A percentile compares a stretch with the other conserved stretches of the same genome.
Conservation (phyloP, 1,139 yeast species). For the Taphrina wiesneri region DNA sequence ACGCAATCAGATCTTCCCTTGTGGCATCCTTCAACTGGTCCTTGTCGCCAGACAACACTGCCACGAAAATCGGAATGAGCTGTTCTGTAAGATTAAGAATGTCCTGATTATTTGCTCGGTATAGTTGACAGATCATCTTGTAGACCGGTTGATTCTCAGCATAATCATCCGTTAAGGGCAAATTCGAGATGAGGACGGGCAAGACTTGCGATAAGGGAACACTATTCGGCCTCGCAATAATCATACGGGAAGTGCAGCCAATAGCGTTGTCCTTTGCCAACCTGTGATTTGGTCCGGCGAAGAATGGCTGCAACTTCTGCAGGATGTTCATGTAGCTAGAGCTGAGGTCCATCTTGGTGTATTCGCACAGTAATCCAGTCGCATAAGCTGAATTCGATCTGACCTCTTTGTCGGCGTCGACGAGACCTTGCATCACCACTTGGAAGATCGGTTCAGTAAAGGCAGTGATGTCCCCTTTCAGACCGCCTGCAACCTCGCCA, state of each 20-base stretch:
- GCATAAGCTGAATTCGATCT: conserved; percentile 97
- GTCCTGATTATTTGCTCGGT: conserved; percentile 61
- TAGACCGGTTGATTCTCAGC: conserved; percentile 94
- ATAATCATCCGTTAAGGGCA: conserved; percentile 84
- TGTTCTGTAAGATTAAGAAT: conserved; percentile 62
- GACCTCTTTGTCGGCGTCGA: conserved; percentile 82
- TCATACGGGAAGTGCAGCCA: conserved; percentile 95
- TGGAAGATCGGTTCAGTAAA: conserved; percentile 67
- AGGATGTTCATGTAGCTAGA: conserved; percentile 53
- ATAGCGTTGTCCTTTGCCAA: conserved; percentile 38
- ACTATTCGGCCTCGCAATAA: conserved; percentile 66
- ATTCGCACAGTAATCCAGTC: conserved; percentile 75
- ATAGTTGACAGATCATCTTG: conserved; percentile 70
- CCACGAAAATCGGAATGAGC: conserved; percentile 66
- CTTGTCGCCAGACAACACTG: conserved; percentile 55
- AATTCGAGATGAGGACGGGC: conserved; percentile 70
- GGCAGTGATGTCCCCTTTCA: conserved; percentile 64
- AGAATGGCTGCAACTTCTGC: conserved; percentile 72
- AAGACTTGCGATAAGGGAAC: conserved; percentile 81
- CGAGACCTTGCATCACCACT: conserved; percentile 66
- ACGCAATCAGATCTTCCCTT: conserved; percentile 50
- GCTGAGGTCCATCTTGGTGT: conserved; percentile 47
- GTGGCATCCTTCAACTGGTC: conserved; percentile 61
- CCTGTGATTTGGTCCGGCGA: conserved; percentile 70
- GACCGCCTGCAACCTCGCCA: conserved; percentile 82